phyloP scores from a whole-genome alignment of 1,139 yeast genomes.

The Suhomyces anneliseae region DNA sequence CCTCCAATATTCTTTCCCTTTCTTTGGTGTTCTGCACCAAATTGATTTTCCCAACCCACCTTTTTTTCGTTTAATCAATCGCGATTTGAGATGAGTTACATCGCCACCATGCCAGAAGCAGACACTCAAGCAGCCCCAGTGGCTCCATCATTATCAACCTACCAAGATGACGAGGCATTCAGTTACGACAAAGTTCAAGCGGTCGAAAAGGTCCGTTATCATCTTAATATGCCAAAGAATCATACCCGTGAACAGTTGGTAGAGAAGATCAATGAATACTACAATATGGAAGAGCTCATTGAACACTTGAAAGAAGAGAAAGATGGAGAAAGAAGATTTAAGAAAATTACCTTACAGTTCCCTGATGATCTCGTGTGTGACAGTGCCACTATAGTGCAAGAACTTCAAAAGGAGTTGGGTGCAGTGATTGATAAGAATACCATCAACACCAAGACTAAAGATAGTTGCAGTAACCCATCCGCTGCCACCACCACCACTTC shows the following conservation, averaged over 20 bases:
- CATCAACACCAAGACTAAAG: not conserved
- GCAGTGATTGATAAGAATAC: not conserved
- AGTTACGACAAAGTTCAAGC: constrained; percentile 36
- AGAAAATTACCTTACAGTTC: constrained; percentile 77
- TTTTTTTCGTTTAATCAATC: not conserved
- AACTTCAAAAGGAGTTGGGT: constrained; percentile 36
- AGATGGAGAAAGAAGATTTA: constrained; percentile 30
- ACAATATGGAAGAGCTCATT: constrained; percentile 49
- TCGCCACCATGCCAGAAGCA: not conserved
- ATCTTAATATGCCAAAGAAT: constrained; percentile 29
- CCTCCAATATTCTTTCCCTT: not conserved
- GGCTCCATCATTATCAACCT: constrained; percentile 64
- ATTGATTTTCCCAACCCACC: not conserved
- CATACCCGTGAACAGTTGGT: constrained; percentile 27
- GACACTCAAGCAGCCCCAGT: constrained; percentile 14
- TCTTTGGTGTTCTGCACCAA: not conserved
- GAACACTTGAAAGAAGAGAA: constrained; percentile 31
- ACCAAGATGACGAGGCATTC: constrained; percentile 55
- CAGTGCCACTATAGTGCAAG: constrained; percentile 66
- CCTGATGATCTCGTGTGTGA: constrained; percentile 82
- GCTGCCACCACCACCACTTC: not conserved
- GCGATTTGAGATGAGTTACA: not conserved
- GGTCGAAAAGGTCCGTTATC: constrained; percentile 21
- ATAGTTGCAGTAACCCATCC: not conserved
- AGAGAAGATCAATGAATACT: constrained; percentile 45